Base-by-base conservation (phyloP, 179 eudicot genomes). In the Beta corolliflora region DNA sequence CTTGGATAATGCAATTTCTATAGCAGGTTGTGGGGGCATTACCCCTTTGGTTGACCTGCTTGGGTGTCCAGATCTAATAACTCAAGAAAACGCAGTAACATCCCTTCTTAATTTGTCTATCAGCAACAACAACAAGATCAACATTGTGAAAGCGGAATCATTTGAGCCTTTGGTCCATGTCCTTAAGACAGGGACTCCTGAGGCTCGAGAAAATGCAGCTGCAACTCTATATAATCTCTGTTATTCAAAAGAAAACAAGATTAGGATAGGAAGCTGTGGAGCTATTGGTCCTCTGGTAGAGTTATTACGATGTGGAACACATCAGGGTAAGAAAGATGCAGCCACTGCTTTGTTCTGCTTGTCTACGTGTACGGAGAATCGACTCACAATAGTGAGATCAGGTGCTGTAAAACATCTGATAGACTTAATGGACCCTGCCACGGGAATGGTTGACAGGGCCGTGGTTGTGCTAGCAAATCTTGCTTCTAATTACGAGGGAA, bases 361-460 rank as follows among this genome's bases (percentile, higher is more conserved):
- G 80, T 90, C 95, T 7, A 88, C 86, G n/a, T 76, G 77, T 72
- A 85, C 85, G 23, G 91, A 90, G 60, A 92, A 90, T 80, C 91
- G 88, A 78, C 73, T 77, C n/a, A 82, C 82, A 5, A 92, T 92
- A 25, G 89, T 91, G 68, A 84, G 81, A 77, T 91, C 90, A 4
- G 91, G 88, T 73, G 89, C 83, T 41, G 81, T 85, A 36, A 81
- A 83, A 55, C 84, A 75, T 73, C 83, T 87, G 5, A 44, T 87
- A 56, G 93, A 89, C 58, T 68, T 92, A 82, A 91, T 89, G 92
- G 89, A 91, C 59, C 92, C 93, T 4, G 88, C 90, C 0, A 81
- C 86, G 5, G 95, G 93, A 29, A 80, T 92, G 89, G 93, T 87
- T 45, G 95, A 92, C 74, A 89, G 89, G 81, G 95, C 90, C 0